Evolutionary conservation across 345 rosid genomes (phyloP).

Genomic region (Eutrema heterophyllum): DNA sequence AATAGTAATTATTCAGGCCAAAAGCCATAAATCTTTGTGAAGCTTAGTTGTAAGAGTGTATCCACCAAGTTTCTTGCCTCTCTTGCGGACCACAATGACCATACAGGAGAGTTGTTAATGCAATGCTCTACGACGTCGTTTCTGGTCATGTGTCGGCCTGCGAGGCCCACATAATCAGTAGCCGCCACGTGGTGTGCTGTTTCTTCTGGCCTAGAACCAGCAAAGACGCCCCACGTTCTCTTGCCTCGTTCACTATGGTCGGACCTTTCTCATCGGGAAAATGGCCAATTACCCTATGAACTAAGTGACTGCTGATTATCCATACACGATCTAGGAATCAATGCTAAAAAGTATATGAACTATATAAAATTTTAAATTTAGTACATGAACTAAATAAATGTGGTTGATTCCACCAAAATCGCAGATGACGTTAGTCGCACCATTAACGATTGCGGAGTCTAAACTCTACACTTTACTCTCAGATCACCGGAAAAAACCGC

Average conservation of each 20-base stretch:
- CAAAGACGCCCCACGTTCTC: slow-evolving; percentile 51
- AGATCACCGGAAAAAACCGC: slow-evolving; percentile 22
- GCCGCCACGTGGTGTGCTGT: slow-evolving; percentile 71
- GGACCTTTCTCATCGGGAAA: slow-evolving; percentile 89
- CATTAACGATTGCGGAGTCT: too few relatives aligned
- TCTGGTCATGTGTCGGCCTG: slow-evolving; percentile 15
- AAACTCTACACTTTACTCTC: too few relatives aligned
- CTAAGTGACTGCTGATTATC: too few relatives aligned
- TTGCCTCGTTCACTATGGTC: slow-evolving; percentile 77
- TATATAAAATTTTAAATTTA: too few relatives aligned
- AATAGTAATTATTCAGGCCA: slow-evolving; percentile 39
- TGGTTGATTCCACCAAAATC: too few relatives aligned
- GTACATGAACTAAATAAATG: too few relatives aligned
- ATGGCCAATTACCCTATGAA: too few relatives aligned
- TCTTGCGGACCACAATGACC: slow-evolving; percentile 87
- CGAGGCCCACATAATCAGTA: slow-evolving; percentile 71
- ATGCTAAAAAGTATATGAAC: too few relatives aligned
- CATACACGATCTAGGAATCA: too few relatives aligned
- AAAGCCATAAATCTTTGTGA: slow-evolving; percentile 95
- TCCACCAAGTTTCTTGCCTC: slow-evolving; percentile 78
- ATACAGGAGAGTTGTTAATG: slow-evolving; percentile 81
- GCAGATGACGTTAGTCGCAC: too few relatives aligned
- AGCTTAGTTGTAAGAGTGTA: slow-evolving; percentile 89
- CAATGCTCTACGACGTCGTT: slow-evolving; percentile 75
- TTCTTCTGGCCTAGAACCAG: slow-evolving; percentile 75